Percentiles rank a stretch among this genome's conserved stretches.
Evolutionary conservation across 805 yeast genomes (phyloP).

Genomic region (Grigorovia transvaalensis): DNA sequence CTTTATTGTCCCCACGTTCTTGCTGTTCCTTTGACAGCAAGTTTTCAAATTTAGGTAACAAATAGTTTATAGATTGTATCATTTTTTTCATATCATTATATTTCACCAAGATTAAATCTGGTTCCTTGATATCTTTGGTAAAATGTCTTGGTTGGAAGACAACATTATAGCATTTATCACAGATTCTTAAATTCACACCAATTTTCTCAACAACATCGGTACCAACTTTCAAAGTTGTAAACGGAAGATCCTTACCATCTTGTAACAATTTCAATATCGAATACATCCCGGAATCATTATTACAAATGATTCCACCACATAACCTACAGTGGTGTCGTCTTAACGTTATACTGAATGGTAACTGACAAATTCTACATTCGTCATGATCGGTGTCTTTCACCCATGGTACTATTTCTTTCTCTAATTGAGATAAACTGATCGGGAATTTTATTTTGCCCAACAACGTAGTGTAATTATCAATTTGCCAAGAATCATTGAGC

Average conservation of each 20-base stretch:
- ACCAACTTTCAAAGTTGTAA: conserved; percentile 10
- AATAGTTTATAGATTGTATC: conserved; percentile 29
- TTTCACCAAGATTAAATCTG: conserved; percentile 26
- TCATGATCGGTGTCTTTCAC: conserved; percentile 38
- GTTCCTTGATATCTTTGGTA: conserved; percentile 28
- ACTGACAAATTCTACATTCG: conserved; percentile 55
- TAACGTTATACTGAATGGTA: conserved; percentile 42
- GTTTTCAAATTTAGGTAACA: conserved; percentile 37
- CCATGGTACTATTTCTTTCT: conserved; percentile 53
- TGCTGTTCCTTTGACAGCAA: conserved; percentile 29
- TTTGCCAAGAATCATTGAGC: neutral
- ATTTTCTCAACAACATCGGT: conserved; percentile 5
- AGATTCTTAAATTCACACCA: conserved; percentile 42
- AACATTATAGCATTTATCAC: conserved; percentile 56
- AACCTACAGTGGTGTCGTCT: conserved; percentile 87
- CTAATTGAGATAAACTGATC: conserved; percentile 32
- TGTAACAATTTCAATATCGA: conserved; percentile 32
- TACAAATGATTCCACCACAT: conserved; percentile 80
- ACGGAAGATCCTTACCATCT: conserved; percentile 20
- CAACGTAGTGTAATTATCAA: conserved; percentile 15
- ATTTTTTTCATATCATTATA: conserved; percentile 34
- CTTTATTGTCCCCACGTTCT: conserved; percentile 10
- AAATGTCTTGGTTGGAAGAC: conserved; percentile 49
- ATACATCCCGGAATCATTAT: conserved; percentile 47
- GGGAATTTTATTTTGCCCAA: conserved; percentile 11